Conservation (phyloP, 2,329 filamentous ascomycete species). For the Sporothrix schenckii region DNA sequence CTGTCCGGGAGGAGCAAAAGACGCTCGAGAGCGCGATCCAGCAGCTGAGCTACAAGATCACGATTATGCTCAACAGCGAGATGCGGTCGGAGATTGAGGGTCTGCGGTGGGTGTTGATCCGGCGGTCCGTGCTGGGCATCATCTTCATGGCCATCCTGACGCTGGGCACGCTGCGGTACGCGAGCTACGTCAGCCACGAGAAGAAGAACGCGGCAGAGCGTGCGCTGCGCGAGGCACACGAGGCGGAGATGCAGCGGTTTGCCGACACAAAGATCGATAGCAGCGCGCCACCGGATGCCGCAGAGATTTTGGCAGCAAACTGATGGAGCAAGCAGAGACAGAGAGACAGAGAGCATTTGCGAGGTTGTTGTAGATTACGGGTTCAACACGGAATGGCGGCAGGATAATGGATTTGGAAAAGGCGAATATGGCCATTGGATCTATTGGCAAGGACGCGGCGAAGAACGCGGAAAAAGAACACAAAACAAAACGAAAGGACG, state of each 20-base stretch:
- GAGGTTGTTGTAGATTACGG: background rate
- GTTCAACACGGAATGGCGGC: slow-evolving; percentile 10
- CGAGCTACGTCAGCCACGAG: slow-evolving; percentile 59
- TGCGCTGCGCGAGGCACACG: slow-evolving; percentile 43
- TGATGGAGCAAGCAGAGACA: slow-evolving; percentile 38
- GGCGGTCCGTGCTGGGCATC: slow-evolving; percentile 65
- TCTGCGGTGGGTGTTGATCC: slow-evolving; percentile 79
- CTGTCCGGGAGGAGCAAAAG: slow-evolving; percentile 84
- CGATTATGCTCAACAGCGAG: slow-evolving; percentile 84
- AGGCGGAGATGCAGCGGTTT: slow-evolving; percentile 50
- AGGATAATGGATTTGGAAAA: too few species aligned
- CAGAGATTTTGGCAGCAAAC: slow-evolving; percentile 61
- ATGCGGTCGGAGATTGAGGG: slow-evolving; percentile 90
- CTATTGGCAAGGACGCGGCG: background rate
- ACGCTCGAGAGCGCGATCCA: slow-evolving; percentile 84
- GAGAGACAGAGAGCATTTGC: background rate
- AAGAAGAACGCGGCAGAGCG: slow-evolving; percentile 52
- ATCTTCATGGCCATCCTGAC: slow-evolving; percentile 67
- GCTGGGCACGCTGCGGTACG: slow-evolving; percentile 62
- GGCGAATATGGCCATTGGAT: background rate
- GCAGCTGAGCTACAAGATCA: slow-evolving; percentile 96
- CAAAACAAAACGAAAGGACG: background rate
- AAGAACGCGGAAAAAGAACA: background rate
- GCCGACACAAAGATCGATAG: slow-evolving; percentile 50
- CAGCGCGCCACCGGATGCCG: slow-evolving; percentile 55